Base-by-base conservation (phyloP, 2,329 filamentous ascomycete genomes). In the Neocucurbitaria cava region DNA sequence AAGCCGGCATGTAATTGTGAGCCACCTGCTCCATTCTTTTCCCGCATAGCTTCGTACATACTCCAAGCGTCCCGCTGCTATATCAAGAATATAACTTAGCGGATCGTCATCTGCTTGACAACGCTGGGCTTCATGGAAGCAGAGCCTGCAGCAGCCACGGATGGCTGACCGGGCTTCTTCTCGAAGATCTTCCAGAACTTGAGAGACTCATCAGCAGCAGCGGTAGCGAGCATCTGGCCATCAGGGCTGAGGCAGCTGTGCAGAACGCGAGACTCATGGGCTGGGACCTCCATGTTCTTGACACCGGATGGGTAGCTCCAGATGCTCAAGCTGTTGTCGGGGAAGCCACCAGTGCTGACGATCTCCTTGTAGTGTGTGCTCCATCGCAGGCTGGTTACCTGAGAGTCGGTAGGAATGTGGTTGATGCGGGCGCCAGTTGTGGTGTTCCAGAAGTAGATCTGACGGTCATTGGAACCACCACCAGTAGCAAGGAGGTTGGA, bases 121-220 rank as follows among this genome's bases (percentile, higher is more conserved):
- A 94, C 89, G 71, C 91, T 87, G 51, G 90, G 76, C 73, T 82
- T 92, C 81, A 94, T 94, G 77, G 85, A 86, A 45, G 89, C 89
- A 55, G 89, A 82, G 59, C 87, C 87, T 54, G 88, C 84, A 65
- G 86, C 84, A 49, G 87, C 82, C 28, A 83, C 74, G 44, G 87
- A 85, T 46, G 88, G 85, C 56, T 85, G 81, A 54, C 92, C 92
- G 17, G 93, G 83, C 86, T 97, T 98, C 86, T 96, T 97, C 85
- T 99, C 95, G 73, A 99, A 99, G 68, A 99, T 85, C 87, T 99
- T 99, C 95, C 95, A 99, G 85, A 99, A 99, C 82, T 99, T 99
- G 77, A 99, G 84, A 73, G 89, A 94, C 83, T 99, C 95, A 71
- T 99, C 95, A 33, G 94, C 93, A 67, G 94, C 89, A 56, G 95